phyloP scores from a whole-genome alignment of 768 basidiomycete species.

The Naganishia onofrii region DNA sequence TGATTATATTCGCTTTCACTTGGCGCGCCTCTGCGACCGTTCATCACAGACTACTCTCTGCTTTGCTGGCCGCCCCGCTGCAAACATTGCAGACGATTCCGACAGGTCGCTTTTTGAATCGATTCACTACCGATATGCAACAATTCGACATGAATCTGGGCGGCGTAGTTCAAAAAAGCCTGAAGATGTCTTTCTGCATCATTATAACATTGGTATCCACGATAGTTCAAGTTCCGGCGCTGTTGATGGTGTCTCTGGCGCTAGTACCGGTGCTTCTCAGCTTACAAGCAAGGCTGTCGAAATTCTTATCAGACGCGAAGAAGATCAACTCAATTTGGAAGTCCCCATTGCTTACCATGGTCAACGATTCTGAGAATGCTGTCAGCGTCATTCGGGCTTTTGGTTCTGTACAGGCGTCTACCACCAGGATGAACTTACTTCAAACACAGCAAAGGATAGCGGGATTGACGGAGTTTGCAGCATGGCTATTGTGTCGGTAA shows the following conservation, averaged over 20 bases:
- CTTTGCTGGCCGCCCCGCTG: neutral
- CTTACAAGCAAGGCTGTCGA: slow-evolving; percentile 51
- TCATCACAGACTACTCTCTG: slow-evolving; percentile 26
- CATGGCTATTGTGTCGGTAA: slow-evolving; percentile 19
- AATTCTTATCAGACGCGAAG: slow-evolving; percentile 53
- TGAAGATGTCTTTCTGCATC: slow-evolving; percentile 45
- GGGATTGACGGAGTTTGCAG: slow-evolving; percentile 18
- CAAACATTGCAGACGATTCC: slow-evolving; percentile 16
- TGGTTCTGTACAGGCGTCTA: slow-evolving; percentile 59
- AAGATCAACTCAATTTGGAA: slow-evolving; percentile 20
- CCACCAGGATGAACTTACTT: slow-evolving; percentile 58
- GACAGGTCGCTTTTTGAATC: slow-evolving; percentile 39
- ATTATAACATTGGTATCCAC: slow-evolving; percentile 43
- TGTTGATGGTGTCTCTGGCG: slow-evolving; percentile 53
- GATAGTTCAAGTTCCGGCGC: slow-evolving; percentile 29
- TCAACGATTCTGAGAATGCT: slow-evolving; percentile 63
- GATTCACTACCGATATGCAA: slow-evolving; percentile 42
- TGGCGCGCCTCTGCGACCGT: slow-evolving; percentile 25
- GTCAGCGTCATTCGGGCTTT: slow-evolving; percentile 64
- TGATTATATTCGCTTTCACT: slow-evolving; percentile 16
- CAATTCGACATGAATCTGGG: slow-evolving; percentile 38
- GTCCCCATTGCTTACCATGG: slow-evolving; percentile 58
- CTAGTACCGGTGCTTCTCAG: slow-evolving; percentile 31
- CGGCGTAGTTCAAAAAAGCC: slow-evolving; percentile 38
- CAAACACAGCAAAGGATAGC: slow-evolving; percentile 42